Conservation (phyloP, 2,329 filamentous ascomycete genomes). For the Bipolaris cookei region DNA sequence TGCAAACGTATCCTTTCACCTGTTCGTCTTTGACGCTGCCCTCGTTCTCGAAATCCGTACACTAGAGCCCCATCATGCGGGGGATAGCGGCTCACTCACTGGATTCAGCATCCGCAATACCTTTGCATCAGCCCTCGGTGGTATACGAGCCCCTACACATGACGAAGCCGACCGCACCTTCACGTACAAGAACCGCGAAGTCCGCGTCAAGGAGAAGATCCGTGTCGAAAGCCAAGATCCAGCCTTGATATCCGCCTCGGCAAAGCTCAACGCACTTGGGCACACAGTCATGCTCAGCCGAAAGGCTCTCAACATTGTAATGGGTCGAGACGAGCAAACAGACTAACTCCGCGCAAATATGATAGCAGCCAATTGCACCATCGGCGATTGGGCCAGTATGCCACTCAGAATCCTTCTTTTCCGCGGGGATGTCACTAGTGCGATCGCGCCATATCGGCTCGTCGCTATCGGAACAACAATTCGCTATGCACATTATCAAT, state of each 20-base stretch:
- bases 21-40: conserved; percentile 62
- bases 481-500: conserved; percentile 24
- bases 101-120: conserved; percentile 64
- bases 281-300: conserved; percentile 74
- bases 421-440: conserved; percentile 26
- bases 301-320: conserved; percentile 76
- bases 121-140: conserved; percentile 57
- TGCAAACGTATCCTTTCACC: conserved; percentile 74
- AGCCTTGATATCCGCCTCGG: conserved; percentile 79
- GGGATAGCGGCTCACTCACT: conserved; percentile 40
- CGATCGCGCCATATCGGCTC: conserved; percentile 32
- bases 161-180: conserved; percentile 79
- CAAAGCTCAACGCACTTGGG: conserved; percentile 80
- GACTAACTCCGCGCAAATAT: conserved; percentile 27
- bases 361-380: conserved; percentile 19
- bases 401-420: conserved; percentile 21
- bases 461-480: conserved; percentile 46
- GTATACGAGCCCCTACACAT: conserved; percentile 50
- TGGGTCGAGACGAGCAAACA: conserved; percentile 65
- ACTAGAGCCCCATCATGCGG: conserved; percentile 61
- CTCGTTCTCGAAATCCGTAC: conserved; percentile 68
- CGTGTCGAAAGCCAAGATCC: conserved; percentile 89
- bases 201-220: conserved; percentile 88
- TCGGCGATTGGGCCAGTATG: conserved; percentile 15
- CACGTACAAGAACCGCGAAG: conserved; percentile 70